These are phyloP conservation scores for Mucor irregularis DNA, from an alignment of 371 early-diverging fungal species.

Conservation along the genomic window DNA sequence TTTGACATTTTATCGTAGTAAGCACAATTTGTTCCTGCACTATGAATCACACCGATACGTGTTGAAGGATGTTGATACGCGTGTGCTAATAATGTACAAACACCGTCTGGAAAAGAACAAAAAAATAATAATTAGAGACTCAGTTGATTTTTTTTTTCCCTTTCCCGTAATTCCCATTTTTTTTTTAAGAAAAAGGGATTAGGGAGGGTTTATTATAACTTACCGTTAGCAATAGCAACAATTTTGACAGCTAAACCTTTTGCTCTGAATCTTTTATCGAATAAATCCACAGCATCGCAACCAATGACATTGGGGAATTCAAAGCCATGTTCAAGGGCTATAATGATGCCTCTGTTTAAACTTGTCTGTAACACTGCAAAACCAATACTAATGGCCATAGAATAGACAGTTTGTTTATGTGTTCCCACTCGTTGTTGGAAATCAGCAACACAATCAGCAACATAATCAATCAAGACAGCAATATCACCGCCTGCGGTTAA, in stretches of 20 bases:
- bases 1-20: slow-evolving; percentile 61
- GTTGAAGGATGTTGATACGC: slow-evolving; percentile 88
- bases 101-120: slow-evolving; percentile 66
- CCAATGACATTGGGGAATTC: slow-evolving; percentile 46
- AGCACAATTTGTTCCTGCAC: slow-evolving; percentile 95
- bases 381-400: slow-evolving; percentile 48
- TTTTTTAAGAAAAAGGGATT: neutral
- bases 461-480: slow-evolving; percentile 37
- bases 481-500: slow-evolving; percentile 64
- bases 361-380: slow-evolving; percentile 50
- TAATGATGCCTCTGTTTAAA: slow-evolving; percentile 38
- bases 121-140: neutral
- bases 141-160: too few species aligned
- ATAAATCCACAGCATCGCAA: slow-evolving; percentile 39
- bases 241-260: slow-evolving; percentile 44
- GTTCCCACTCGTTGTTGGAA: slow-evolving; percentile 39
- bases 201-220: neutral
- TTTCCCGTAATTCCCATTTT: neutral
- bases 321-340: slow-evolving; percentile 51
- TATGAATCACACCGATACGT: slow-evolving; percentile 87
- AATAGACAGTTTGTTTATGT: slow-evolving; percentile 13
- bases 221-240: slow-evolving; percentile 54
- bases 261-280: slow-evolving; percentile 35
- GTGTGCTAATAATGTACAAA: slow-evolving; percentile 88
- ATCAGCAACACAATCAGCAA: slow-evolving; percentile 49